Percentiles rank a stretch among this genome's conserved stretches.
Evolutionary conservation across 371 early-diverging fungal genomes (phyloP).

Genomic region (Amoeboaphelidium protococcarum): DNA sequence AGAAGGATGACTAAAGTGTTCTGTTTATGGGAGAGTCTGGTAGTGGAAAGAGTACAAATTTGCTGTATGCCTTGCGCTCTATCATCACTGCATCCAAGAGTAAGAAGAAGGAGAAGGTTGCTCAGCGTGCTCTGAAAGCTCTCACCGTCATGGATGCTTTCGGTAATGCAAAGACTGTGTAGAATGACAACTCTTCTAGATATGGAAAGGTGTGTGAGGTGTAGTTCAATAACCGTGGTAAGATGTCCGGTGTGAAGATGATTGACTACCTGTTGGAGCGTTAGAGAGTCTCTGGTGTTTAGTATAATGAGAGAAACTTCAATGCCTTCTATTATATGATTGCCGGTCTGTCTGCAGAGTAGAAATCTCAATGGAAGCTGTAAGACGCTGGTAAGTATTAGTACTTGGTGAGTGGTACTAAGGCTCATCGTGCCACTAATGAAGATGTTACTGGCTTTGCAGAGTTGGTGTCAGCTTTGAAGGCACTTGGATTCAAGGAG

Average conservation of each 20-base stretch:
- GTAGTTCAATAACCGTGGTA: conserved; percentile 57
- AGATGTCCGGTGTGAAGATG: conserved; percentile 55
- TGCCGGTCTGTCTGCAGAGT: conserved; percentile 16
- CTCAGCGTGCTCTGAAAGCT: conserved; percentile 37
- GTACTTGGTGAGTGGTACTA: conserved; percentile 7
- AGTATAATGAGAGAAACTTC: conserved; percentile 47
- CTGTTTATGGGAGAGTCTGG: conserved; percentile 9
- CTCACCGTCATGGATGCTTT: conserved; percentile 38
- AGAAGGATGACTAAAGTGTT: conserved; percentile 24
- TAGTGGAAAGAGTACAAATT: background rate
- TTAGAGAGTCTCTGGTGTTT: conserved; percentile 28
- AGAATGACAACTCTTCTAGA: conserved; percentile 42
- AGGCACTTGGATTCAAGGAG: conserved; percentile 44
- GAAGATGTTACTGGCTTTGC: conserved; percentile 27
- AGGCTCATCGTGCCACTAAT: conserved; percentile 6
- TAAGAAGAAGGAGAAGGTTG: conserved; percentile 43
- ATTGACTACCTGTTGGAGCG: conserved; percentile 68
- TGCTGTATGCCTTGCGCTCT: background rate
- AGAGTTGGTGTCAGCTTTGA: conserved; percentile 42
- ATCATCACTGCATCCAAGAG: background rate
- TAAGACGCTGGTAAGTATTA: conserved; percentile 2
- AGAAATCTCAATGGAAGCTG: background rate
- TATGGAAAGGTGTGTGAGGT: conserved; percentile 58
- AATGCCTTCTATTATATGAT: conserved; percentile 63
- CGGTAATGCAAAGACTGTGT: no score